phyloP scores from a whole-genome alignment of 768 basidiomycete genomes.

The Suillus brevipes region DNA sequence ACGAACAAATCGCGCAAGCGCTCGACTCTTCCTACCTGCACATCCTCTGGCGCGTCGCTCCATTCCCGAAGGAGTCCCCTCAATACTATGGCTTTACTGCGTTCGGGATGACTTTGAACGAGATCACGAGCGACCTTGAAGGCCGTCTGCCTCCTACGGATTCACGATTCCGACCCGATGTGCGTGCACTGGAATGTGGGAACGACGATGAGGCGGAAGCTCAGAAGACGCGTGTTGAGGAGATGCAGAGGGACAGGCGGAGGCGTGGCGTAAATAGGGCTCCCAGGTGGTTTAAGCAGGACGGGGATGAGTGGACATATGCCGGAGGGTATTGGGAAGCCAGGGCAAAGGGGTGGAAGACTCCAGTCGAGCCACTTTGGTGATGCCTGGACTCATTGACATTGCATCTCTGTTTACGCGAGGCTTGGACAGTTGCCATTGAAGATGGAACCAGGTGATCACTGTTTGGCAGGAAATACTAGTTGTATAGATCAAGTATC shows the following conservation, averaged over 20 bases:
- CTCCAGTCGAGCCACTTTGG: slow-evolving; percentile 57
- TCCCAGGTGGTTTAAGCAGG: slow-evolving; percentile 77
- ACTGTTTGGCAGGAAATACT: too few relatives aligned
- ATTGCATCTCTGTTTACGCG: neutral
- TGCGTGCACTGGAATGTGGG: slow-evolving; percentile 81
- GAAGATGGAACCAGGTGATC: too few relatives aligned
- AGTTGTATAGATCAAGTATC: too few relatives aligned
- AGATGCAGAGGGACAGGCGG: slow-evolving; percentile 73
- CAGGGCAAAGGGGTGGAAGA: slow-evolving; percentile 63
- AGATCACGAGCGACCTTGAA: slow-evolving; percentile 66
- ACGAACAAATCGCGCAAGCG: slow-evolving; percentile 73
- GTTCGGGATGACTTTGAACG: slow-evolving; percentile 80
- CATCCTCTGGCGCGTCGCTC: slow-evolving; percentile 73
- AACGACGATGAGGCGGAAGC: slow-evolving; percentile 67
- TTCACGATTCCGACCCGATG: slow-evolving; percentile 79
- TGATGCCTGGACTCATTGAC: slow-evolving; percentile 34
- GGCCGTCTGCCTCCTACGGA: slow-evolving; percentile 76
- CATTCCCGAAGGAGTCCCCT: slow-evolving; percentile 69
- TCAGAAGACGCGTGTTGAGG: slow-evolving; percentile 73
- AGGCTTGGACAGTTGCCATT: too few relatives aligned
- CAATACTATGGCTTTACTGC: slow-evolving; percentile 83
- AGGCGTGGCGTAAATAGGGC: slow-evolving; percentile 54
- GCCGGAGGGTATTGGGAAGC: slow-evolving; percentile 84
- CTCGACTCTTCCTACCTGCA: slow-evolving; percentile 68
- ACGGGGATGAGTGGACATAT: slow-evolving; percentile 73